phyloP scores from a whole-genome alignment of 225 moss, liverwort and hornwort genomes.

The Marchantia polymorpha region DNA sequence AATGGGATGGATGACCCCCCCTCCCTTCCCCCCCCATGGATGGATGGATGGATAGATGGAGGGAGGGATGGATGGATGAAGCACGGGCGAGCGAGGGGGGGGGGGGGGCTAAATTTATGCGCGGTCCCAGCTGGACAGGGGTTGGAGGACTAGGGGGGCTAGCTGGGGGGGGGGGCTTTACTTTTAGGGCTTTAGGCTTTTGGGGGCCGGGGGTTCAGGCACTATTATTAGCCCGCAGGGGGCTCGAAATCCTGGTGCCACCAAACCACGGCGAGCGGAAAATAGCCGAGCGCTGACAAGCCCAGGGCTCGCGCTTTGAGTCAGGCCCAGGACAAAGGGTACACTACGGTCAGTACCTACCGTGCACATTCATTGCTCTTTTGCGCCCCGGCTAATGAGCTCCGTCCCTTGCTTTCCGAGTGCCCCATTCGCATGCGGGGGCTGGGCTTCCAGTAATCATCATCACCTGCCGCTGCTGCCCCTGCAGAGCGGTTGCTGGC shows the following conservation, averaged over 20 bases:
- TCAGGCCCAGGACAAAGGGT: conserved; percentile 15
- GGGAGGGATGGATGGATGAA: no score
- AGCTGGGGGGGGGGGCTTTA: no score
- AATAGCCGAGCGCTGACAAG: conserved; percentile 10
- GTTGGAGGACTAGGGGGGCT: conserved; percentile 11
- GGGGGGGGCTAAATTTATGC: conserved; percentile 21
- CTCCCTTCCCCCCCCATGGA: no score
- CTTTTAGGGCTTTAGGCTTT: neutral
- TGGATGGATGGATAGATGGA: no score
- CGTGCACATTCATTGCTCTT: conserved; percentile 13
- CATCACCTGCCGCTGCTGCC: neutral
- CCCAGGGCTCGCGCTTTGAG: neutral
- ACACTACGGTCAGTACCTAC: conserved; percentile 15
- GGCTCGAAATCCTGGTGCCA: conserved; percentile 1
- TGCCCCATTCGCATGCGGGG: neutral
- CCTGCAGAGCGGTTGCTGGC: neutral
- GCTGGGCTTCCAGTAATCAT: neutral
- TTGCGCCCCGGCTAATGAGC: conserved; percentile 1
- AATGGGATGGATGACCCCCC: neutral
- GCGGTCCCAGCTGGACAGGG: conserved; percentile 10
- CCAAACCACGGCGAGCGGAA: neutral
- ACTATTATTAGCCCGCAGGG: conserved; percentile 9
- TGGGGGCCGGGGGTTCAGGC: neutral
- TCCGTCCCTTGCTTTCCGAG: neutral
- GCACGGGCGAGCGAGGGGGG: neutral